Evolutionary conservation across 2,329 filamentous ascomycete genomes (phyloP).

Genomic region (Hymenoscyphus scutula): DNA sequence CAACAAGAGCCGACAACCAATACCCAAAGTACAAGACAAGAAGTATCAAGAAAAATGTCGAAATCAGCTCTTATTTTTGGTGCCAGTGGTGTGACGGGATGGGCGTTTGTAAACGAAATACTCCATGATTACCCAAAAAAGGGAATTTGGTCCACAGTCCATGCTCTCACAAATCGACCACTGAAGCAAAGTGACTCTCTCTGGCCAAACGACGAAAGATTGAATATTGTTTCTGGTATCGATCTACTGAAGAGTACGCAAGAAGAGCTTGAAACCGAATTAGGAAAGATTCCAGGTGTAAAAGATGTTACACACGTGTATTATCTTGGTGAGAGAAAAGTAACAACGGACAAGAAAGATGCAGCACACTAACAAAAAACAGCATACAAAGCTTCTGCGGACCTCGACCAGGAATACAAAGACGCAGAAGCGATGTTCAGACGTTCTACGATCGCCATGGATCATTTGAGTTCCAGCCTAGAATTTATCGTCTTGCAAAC

Average conservation of each 20-base stretch:
- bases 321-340: conserved; percentile 36
- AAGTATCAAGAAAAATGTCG: neutral
- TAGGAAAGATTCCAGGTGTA: conserved; percentile 38
- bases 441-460: conserved; percentile 38
- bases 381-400: conserved; percentile 43
- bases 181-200: conserved; percentile 34
- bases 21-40: neutral
- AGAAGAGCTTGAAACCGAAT: conserved; percentile 38
- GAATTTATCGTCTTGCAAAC: conserved; percentile 41
- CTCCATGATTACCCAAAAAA: conserved; percentile 45
- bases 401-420: conserved; percentile 39
- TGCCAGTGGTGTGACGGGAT: conserved; percentile 49
- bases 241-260: conserved; percentile 42
- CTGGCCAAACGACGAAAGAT: conserved; percentile 41
- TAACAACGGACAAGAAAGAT: neutral
- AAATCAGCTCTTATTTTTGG: conserved; percentile 36
- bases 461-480: conserved; percentile 36
- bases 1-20: neutral
- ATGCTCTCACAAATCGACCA: conserved; percentile 48
- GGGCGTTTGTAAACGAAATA: conserved; percentile 49
- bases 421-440: conserved; percentile 44
- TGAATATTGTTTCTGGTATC: conserved; percentile 43
- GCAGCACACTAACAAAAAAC: neutral
- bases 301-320: conserved; percentile 44
- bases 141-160: conserved; percentile 44